Evolutionary conservation across 163 green algal genomes (phyloP).

Genomic region (Chlamydomonas reinhardtii): DNA sequence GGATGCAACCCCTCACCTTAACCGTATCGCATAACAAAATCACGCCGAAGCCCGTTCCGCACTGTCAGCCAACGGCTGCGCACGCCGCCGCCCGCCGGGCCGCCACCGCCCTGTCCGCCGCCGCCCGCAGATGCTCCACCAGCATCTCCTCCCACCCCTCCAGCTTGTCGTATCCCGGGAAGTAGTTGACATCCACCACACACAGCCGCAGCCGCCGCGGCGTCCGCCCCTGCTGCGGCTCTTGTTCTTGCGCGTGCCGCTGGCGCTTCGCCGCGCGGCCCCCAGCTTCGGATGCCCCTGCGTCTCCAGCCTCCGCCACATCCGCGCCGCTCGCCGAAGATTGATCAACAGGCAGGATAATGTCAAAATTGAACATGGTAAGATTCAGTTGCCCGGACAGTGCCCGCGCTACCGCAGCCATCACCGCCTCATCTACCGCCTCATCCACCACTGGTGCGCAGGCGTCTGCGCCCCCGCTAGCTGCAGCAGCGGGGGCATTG

Average conservation of each 20-base stretch:
- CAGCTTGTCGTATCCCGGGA: constrained; percentile 58
- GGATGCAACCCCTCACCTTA: too few relatives aligned
- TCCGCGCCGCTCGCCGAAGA: background rate
- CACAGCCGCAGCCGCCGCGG: background rate
- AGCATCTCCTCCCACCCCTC: constrained; percentile 50
- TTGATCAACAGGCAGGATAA: constrained; percentile 10
- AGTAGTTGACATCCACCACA: constrained; percentile 60
- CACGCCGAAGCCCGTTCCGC: too few relatives aligned
- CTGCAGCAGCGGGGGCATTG: too few relatives aligned
- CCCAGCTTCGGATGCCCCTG: background rate
- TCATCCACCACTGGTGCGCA: background rate
- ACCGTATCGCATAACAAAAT: too few relatives aligned
- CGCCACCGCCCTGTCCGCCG: background rate
- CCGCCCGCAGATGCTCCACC: constrained; percentile 34
- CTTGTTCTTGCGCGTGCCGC: background rate
- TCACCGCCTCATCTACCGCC: background rate
- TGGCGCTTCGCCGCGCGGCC: background rate
- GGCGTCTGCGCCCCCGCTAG: background rate
- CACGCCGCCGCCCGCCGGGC: too few relatives aligned
- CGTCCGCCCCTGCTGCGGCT: background rate
- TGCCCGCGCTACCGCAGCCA: constrained; percentile 21
- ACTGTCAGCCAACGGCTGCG: too few relatives aligned
- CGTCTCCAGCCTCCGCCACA: background rate
- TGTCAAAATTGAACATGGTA: constrained; percentile 59
- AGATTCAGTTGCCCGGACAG: constrained; percentile 37